These are phyloP conservation scores for Porodaedalea pini DNA, from an alignment of 1,284 basidiomycete genomes.

Conservation along the genomic window DNA sequence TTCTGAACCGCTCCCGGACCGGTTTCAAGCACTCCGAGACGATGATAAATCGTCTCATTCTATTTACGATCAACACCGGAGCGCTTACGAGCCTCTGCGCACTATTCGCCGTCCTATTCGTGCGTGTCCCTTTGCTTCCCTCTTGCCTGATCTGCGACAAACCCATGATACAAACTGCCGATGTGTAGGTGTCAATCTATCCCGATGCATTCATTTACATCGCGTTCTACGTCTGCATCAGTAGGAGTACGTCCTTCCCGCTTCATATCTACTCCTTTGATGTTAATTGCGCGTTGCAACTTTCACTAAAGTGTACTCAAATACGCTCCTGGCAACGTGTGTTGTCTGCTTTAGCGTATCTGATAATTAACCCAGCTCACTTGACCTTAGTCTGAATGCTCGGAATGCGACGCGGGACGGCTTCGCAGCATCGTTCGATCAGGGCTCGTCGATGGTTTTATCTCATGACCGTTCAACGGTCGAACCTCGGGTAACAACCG, in stretches of 20 bases:
- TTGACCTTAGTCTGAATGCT: conserved; percentile 7
- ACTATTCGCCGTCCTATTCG: conserved; percentile 15
- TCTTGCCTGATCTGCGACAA: background rate
- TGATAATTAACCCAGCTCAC: background rate
- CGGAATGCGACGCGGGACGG: conserved; percentile 2
- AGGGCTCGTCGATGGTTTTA: background rate
- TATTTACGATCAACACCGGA: conserved; percentile 21
- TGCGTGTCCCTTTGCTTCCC: background rate
- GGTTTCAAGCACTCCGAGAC: conserved; percentile 21
- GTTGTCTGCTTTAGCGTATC: background rate
- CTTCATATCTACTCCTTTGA: background rate
- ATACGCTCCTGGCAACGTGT: conserved; percentile 16
- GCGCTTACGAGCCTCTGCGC: conserved; percentile 19
- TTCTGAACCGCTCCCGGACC: conserved; percentile 17
- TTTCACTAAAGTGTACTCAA: conserved; percentile 11
- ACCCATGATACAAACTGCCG: background rate
- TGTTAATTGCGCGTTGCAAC: background rate
- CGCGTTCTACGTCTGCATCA: conserved; percentile 13
- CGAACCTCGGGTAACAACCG: background rate
- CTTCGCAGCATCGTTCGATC: background rate
- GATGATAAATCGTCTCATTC: conserved; percentile 19
- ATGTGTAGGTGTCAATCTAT: conserved; percentile 5
- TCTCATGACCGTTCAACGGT: background rate
- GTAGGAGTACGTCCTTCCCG: conserved; percentile 15
- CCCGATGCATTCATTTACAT: conserved; percentile 18